Evolutionary conservation across 495 filamentous ascomycete genomes (phyloP).

Genomic region (Parathielavia appendiculata): DNA sequence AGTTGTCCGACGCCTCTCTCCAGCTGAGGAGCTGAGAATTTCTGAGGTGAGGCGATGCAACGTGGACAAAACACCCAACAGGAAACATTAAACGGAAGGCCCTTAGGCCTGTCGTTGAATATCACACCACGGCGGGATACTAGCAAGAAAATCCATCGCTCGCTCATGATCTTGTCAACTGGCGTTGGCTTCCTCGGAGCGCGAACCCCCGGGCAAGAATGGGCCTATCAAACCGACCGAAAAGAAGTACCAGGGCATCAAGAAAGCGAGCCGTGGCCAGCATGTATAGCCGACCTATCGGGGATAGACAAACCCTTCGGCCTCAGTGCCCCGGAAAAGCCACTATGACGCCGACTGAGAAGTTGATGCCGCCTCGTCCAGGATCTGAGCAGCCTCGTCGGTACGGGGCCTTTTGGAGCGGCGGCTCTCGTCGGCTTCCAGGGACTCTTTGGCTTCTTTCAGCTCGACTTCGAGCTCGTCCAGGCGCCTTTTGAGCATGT

Average conservation of each 20-base stretch:
- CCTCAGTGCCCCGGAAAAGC: background rate
- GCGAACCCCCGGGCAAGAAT: too few species aligned
- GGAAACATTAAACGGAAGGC: too few species aligned
- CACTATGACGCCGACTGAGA: conserved; percentile 6
- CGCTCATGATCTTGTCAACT: background rate
- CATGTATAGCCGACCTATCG: background rate
- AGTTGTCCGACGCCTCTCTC: too few species aligned
- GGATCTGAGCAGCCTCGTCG: conserved; percentile 21
- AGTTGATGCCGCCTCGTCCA: conserved; percentile 4
- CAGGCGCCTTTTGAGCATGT: conserved; percentile 74
- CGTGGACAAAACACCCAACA: too few species aligned
- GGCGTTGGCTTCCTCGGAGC: too few species aligned
- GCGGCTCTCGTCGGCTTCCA: conserved; percentile 32
- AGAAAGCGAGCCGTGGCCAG: background rate
- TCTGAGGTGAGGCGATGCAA: too few species aligned
- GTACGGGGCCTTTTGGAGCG: conserved; percentile 37
- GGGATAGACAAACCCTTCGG: too few species aligned
- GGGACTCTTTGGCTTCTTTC: conserved; percentile 38
- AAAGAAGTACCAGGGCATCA: background rate
- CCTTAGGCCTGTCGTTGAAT: background rate
- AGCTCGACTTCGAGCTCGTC: conserved; percentile 67
- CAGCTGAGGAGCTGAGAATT: too few species aligned
- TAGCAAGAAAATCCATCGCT: background rate
- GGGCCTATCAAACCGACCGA: background rate
- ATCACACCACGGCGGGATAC: background rate